Conservation (phyloP, 2,329 filamentous ascomycete species). For the Tolypocladium inflatum region DNA sequence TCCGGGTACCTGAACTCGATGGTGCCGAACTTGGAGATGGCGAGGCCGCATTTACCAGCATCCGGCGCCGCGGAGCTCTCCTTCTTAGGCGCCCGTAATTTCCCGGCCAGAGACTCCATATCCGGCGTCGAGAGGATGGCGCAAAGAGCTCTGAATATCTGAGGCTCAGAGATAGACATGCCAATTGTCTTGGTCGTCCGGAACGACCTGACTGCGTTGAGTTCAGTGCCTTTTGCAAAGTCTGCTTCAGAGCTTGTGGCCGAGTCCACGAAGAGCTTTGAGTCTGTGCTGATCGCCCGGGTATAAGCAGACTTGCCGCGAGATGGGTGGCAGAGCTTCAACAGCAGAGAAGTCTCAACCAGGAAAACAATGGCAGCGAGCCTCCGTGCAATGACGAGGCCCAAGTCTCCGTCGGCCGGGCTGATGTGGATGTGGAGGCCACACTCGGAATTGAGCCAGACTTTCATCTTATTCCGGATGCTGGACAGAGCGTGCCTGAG, state of each 20-base stretch:
- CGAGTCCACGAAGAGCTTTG: not conserved
- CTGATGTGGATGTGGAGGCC: conserved; percentile 17
- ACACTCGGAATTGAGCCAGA: conserved; percentile 15
- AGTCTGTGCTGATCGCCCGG: conserved; percentile 9
- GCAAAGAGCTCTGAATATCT: not conserved
- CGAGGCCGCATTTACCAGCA: conserved; percentile 12
- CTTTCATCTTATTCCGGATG: conserved; percentile 8
- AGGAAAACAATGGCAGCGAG: conserved; percentile 12
- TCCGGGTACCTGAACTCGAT: conserved; percentile 19
- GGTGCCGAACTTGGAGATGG: conserved; percentile 13
- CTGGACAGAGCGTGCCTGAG: conserved; percentile 9
- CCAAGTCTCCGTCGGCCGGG: conserved; percentile 5
- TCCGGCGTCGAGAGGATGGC: not conserved
- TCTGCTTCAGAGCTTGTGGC: not conserved
- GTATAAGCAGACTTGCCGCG: conserved; percentile 11
- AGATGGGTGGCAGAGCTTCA: conserved; percentile 12
- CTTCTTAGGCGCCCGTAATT: not conserved
- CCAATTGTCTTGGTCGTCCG: not conserved
- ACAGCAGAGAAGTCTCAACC: conserved; percentile 12
- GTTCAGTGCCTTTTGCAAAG: not conserved
- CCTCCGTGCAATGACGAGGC: conserved; percentile 9
- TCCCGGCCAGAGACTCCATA: not conserved
- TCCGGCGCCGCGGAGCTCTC: not conserved
- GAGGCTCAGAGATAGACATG: not conserved
- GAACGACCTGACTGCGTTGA: not conserved